Base-by-base conservation (phyloP, 257 asterid species). In the Vinca minor region DNA sequence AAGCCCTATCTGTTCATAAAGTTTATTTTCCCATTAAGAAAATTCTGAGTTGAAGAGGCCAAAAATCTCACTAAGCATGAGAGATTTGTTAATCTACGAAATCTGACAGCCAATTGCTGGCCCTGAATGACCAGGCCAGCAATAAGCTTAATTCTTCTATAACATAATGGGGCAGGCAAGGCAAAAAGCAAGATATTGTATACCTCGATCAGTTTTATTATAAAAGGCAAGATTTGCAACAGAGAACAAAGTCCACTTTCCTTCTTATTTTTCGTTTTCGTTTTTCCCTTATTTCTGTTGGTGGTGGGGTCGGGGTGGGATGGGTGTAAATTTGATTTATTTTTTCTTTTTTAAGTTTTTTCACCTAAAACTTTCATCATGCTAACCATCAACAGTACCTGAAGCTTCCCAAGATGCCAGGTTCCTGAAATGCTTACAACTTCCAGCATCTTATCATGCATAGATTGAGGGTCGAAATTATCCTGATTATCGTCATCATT, bases 391-490 rank as follows among this genome's bases (percentile, higher is more conserved):
- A 34, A 25, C 47, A 69, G 39, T 83, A 83, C 98, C 95, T 93
- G 98, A 74, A 93, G 95, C 84, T 87, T 89, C 63, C 98, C 98
- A 62, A 93, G 95, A 82, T 93, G 97, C 98, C 97, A 89, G 53
- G 88, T 83, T 64, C 98, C 97, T 39, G 98, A 93, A 79, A 93
- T 93, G 84, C 97, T 87, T 25, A 89, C 98, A 56, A 93, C 88
- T 80, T 93, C 98, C 31, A 93, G 98, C 76, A 93, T 82, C 81
- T 80, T 93, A 76, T 93, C 98, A 71, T 93, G 97, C 97, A 93
- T 93, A 38, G 97, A 93, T 72, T 93, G 98, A 71, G 97, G 98
- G 75, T 89, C 94, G 74, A 87, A 89, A 80, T 85, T 87, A 57
- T 93, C 98, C 63, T 78, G 78, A 61, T 70, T 83, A 76, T 92